Base-by-base conservation (phyloP, 176 grass and related monocot genomes). In the Pharus latifolius region DNA sequence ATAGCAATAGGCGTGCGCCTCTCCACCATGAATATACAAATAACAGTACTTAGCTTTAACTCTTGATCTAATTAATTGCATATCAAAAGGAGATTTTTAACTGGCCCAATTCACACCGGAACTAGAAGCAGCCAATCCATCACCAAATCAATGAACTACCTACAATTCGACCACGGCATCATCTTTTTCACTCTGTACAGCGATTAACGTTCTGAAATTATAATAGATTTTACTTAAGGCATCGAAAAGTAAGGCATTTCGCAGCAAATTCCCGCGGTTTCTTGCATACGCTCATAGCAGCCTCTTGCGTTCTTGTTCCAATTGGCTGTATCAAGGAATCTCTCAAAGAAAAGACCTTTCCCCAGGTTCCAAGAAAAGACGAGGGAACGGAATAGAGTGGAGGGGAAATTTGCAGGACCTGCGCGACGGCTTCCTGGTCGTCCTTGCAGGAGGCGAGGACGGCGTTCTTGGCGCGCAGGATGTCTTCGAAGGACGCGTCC, bases 391-490 rank as follows among this genome's bases (percentile, higher is more conserved):
- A 77, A 31, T 49, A 44, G 69, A 46, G 33, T 29, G 74, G 74
- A 60, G 37, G 67, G 2, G 75, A 33, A 33, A 23, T 33, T 59
- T 48, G 12, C 23, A 9, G 33, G 27, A 99, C 90, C 90, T 94
- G 81, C 46, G 90, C 87, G 44, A 80, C 85, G 71, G 95, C 82
- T 62, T 94, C 76, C 69, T 56, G 82, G 73, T 99, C 95, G 59
- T 91, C 90, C 95, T 91, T 85, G 81, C 84, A 91, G 58, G 95
- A 76, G 37, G 90, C 84, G 17, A 85, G 77, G 50, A 94, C 80
- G 61, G 69, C 76, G 70, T 88, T 99, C 87, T 99, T 99, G 16
- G 95, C 90, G 25, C 95, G 82, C 7, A 99, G 82, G 70, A 99
- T 99, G 44, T 99, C 96, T 16, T 99, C 96, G 47, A 99, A 99